These are phyloP conservation scores for Aspergillus nomiae DNA, from an alignment of 2,329 filamentous ascomycete species.

Conservation along the genomic window DNA sequence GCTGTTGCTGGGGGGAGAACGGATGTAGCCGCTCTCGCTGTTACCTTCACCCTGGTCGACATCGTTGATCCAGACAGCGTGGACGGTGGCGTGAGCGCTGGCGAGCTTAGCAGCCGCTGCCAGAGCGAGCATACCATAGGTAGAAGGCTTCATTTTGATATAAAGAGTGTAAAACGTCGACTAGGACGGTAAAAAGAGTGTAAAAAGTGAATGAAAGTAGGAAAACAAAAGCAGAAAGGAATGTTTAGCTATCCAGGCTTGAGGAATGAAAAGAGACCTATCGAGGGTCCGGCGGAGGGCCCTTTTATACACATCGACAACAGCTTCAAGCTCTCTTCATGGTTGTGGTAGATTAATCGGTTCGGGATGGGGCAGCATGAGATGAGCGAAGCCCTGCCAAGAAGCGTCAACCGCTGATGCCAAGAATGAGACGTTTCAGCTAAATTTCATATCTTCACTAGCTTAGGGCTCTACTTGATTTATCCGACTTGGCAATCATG, in stretches of 20 bases:
- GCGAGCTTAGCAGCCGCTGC: constrained; percentile 24
- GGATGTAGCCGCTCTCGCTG: constrained; percentile 22
- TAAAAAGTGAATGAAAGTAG: background rate
- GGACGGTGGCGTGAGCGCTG: constrained; percentile 23
- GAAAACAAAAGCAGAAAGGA: constrained; percentile 10
- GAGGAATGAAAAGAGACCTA: background rate
- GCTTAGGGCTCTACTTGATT: constrained; percentile 2
- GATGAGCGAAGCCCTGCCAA: constrained; percentile 15
- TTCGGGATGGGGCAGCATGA: background rate
- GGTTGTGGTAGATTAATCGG: background rate
- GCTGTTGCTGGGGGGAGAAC: constrained; percentile 24
- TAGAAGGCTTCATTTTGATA: constrained; percentile 22
- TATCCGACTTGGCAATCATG: constrained; percentile 5
- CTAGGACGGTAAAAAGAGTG: constrained; percentile 5
- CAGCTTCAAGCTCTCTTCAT: background rate
- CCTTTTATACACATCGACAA: constrained; percentile 6
- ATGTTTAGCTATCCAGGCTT: constrained; percentile 12
- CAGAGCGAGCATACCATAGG: constrained; percentile 26
- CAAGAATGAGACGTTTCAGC: constrained; percentile 8
- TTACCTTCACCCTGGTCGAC: constrained; percentile 24
- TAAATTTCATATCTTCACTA: constrained; percentile 2
- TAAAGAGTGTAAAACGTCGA: constrained; percentile 12
- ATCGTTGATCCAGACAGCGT: constrained; percentile 27
- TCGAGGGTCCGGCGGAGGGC: background rate
- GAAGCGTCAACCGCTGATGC: constrained; percentile 3